Conservation (phyloP, 2,329 filamentous ascomycete species). For the Microsporum ferrugineum region DNA sequence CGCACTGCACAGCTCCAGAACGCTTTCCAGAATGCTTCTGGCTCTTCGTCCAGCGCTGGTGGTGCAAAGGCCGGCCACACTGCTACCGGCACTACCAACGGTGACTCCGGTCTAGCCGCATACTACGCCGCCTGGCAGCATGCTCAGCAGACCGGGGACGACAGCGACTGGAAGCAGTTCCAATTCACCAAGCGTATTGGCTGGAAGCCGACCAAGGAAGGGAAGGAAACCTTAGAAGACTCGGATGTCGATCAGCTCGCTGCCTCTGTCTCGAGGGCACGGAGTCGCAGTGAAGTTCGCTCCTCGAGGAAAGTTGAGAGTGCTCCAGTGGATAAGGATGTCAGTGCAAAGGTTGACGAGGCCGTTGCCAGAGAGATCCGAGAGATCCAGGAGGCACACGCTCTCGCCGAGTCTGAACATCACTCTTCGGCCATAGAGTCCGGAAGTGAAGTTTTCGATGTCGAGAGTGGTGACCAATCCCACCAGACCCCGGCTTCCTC, state of each 20-base stretch:
- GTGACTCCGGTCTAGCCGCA: slow-evolving; percentile 64
- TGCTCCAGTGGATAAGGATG: slow-evolving; percentile 36
- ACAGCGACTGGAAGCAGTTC: slow-evolving; percentile 83
- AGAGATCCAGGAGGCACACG: slow-evolving; percentile 44
- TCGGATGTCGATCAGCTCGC: slow-evolving; percentile 14
- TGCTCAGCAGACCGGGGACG: slow-evolving; percentile 55
- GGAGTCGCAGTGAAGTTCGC: slow-evolving; percentile 47
- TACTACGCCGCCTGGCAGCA: slow-evolving; percentile 88
- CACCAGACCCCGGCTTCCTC: slow-evolving; percentile 18
- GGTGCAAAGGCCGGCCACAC: slow-evolving; percentile 49
- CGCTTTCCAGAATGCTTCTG: slow-evolving; percentile 56
- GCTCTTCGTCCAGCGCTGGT: slow-evolving; percentile 33
- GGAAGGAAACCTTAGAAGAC: slow-evolving; percentile 21
- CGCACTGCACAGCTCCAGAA: slow-evolving; percentile 58
- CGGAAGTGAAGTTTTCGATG: slow-evolving; percentile 13
- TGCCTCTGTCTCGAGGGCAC: slow-evolving; percentile 30
- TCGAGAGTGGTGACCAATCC: slow-evolving; percentile 12
- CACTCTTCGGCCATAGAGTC: slow-evolving; percentile 21
- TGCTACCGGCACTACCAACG: slow-evolving; percentile 37
- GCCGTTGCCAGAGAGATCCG: slow-evolving; percentile 67
- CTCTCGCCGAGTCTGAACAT: slow-evolving; percentile 30
- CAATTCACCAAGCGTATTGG: slow-evolving; percentile 81
- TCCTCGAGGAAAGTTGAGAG: slow-evolving; percentile 48
- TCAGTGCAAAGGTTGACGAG: slow-evolving; percentile 70
- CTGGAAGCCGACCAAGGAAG: slow-evolving; percentile 55